These are phyloP conservation scores for Lactifluus pinguis DNA, from an alignment of 768 basidiomycete species.

Conservation along the genomic window DNA sequence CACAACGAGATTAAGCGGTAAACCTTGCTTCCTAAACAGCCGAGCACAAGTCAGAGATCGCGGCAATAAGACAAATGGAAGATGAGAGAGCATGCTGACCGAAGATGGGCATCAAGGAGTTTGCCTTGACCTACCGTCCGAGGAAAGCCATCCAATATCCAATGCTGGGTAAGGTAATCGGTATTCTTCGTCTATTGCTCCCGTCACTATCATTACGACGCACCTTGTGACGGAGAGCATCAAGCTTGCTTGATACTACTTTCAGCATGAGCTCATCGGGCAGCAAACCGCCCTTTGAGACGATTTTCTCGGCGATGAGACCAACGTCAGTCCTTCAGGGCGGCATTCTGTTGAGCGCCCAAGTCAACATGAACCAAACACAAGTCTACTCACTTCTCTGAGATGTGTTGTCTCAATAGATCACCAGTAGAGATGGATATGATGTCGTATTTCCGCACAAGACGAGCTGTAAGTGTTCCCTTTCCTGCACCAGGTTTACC, in stretches of 20 bases:
- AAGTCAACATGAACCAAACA: background rate
- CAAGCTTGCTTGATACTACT: slow-evolving; percentile 65
- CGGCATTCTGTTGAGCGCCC: background rate
- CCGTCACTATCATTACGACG: slow-evolving; percentile 2
- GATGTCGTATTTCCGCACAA: slow-evolving; percentile 77
- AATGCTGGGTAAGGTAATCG: slow-evolving; percentile 43
- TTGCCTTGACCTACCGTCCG: slow-evolving; percentile 79
- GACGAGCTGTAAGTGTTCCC: slow-evolving; percentile 69
- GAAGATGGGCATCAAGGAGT: slow-evolving; percentile 67
- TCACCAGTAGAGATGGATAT: slow-evolving; percentile 76
- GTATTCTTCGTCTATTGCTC: background rate
- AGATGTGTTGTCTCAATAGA: slow-evolving; percentile 75
- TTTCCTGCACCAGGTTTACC: slow-evolving; percentile 81
- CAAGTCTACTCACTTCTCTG: slow-evolving; percentile 38
- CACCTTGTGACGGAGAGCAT: slow-evolving; percentile 57
- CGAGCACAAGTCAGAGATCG: background rate
- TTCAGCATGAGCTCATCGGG: slow-evolving; percentile 75
- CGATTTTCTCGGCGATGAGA: slow-evolving; percentile 62
- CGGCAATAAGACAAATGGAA: background rate
- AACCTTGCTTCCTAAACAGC: slow-evolving; percentile 43
- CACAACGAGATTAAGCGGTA: slow-evolving; percentile 69
- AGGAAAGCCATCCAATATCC: slow-evolving; percentile 92
- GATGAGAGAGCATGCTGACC: slow-evolving; percentile 32
- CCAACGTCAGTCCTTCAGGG: slow-evolving; percentile 56
- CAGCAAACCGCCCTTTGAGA: slow-evolving; percentile 68